phyloP scores from a whole-genome alignment of 73 alveolate genomes.

The Tetrahymena thermophila region DNA sequence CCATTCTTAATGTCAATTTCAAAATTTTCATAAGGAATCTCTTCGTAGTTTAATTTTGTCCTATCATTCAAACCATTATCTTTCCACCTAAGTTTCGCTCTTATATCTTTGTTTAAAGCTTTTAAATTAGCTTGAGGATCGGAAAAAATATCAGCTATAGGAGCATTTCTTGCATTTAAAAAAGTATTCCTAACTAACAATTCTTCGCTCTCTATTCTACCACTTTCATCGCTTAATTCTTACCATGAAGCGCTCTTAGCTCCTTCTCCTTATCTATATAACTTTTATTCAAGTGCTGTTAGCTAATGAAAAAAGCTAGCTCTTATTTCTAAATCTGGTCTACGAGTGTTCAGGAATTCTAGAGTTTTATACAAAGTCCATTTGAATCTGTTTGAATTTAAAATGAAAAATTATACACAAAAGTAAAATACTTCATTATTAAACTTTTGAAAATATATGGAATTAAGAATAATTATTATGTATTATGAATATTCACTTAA shows the following conservation, averaged over 20 bases:
- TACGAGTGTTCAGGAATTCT: conserved; percentile 79
- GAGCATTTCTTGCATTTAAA: conserved; percentile 81
- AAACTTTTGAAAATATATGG: neutral
- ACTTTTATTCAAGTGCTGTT: conserved; percentile 69
- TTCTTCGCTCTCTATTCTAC: conserved; percentile 60
- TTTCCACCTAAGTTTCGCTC: neutral
- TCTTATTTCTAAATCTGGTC: conserved; percentile 82
- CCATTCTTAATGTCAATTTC: neutral
- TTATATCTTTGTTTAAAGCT: neutral
- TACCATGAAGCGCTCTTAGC: conserved; percentile 71
- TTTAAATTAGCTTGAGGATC: conserved; percentile 20
- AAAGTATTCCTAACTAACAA: conserved; percentile 79
- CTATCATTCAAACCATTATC: neutral
- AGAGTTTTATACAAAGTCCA: conserved; percentile 86
- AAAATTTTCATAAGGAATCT: neutral
- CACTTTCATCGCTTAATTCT: conserved; percentile 57
- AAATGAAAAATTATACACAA: too few species aligned
- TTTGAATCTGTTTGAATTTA: neutral
- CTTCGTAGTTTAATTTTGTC: neutral
- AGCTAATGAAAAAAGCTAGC: conserved; percentile 57
- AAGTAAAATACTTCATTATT: too few species aligned
- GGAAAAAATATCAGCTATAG: conserved; percentile 52
- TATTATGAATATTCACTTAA: too few species aligned
- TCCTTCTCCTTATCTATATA: conserved; percentile 52
- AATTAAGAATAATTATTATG: too few species aligned